Evolutionary conservation across 2,329 filamentous ascomycete species (phyloP).

Genomic region (Magnaporthiopsis poae): DNA sequence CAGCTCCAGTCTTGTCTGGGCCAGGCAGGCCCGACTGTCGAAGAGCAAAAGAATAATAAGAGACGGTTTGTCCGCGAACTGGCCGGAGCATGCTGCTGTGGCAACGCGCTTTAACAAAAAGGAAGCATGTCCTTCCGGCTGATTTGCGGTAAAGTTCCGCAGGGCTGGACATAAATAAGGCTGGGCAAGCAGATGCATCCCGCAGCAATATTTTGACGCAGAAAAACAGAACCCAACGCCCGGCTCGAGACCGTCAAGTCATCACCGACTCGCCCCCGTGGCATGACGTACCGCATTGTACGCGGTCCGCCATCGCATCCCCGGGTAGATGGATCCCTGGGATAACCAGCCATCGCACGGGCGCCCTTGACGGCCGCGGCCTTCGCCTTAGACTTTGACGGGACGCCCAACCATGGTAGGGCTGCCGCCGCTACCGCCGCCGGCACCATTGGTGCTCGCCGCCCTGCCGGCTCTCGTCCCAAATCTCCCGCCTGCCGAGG

Average conservation of each 20-base stretch:
- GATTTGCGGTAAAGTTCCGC: not conserved
- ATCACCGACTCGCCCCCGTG: not conserved
- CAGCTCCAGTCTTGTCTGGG: not conserved
- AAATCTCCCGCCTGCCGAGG: not conserved
- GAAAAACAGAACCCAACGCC: not conserved
- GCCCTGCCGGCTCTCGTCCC: not conserved
- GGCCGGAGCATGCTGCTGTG: not conserved
- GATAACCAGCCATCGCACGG: not conserved
- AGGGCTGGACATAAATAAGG: not conserved
- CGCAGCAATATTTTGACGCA: not conserved
- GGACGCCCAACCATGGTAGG: not conserved
- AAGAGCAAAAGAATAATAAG: not conserved
- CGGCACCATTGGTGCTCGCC: not conserved
- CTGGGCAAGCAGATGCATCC: not conserved
- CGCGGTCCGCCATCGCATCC: not conserved
- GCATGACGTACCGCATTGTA: not conserved
- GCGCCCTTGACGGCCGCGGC: not conserved
- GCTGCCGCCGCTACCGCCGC: too few relatives aligned
- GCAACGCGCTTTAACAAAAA: not conserved
- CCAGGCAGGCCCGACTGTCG: not conserved
- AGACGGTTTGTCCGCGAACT: not conserved
- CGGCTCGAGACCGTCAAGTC: not conserved
- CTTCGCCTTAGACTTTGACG: not conserved
- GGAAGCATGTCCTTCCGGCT: not conserved
- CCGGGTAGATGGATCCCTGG: not conserved